Evolutionary conservation across 2,329 filamentous ascomycete genomes (phyloP), one percentile per base, ranked within the genome.

Genomic region (Fusarium caatingaense): DNA sequence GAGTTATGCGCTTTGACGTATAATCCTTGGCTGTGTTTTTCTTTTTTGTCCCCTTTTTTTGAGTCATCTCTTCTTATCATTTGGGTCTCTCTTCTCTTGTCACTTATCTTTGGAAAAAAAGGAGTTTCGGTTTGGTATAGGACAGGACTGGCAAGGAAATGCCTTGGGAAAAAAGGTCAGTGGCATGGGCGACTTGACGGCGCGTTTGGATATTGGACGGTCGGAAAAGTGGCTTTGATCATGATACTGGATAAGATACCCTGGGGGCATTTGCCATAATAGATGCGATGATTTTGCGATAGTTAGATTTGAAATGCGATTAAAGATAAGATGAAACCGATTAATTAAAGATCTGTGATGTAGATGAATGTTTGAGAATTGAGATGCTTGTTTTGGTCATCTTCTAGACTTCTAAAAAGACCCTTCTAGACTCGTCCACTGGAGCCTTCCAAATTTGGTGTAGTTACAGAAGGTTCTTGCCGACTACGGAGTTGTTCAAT

Each of bases 221-320:
- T 54, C 37, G 63, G 63, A 66, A 66, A 66, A 65, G 62, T 64
- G 61, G 51, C 45, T 64, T 58, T 44, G 27, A 47, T 47, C 47
- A 49, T 49, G 61, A 64, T 64, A 21, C 41, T 55, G n/a, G 57
- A 49, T 49, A 34, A 53, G 47, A 64, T 64, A 64, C 61, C 61
- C 61, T 28, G 15, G 47, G 28, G 56, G 58, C 42, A 51, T 12
- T 34, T 27, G 49, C 23, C 18, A 51, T 51, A 37, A 37, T 37
- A 37, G 34, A n/a, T 37, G 34, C 34, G 34, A n/a, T 37, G 34
- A 37, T 37, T 37, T 37, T 37, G 34, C 34, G 34, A 18, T 32
- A 32, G 4, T 32, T 32, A 32, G 9, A 25, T 25, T n/a, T n/a
- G 25, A 27, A 27, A 27, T n/a, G 3, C 25, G 18, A 25, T 25